A percentile compares a stretch with the other conserved stretches of the same genome.
These are phyloP conservation scores for Carex parvula DNA, from an alignment of 176 grass and related monocot species.

Conservation along the genomic window DNA sequence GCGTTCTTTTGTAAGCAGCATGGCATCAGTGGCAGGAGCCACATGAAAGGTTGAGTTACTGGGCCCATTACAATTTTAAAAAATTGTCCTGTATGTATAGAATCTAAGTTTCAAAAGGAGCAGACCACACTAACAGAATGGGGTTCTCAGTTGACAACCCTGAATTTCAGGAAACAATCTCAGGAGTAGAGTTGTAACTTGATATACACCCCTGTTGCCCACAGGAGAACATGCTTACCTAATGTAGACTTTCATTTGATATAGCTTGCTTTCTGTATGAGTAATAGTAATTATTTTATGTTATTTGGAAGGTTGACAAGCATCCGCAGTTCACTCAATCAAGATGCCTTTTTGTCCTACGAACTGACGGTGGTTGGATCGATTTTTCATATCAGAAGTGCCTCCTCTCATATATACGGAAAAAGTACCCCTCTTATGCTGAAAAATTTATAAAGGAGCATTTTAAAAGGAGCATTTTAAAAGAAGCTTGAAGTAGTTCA, in stretches of 20 bases:
- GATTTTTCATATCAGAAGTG: conserved; percentile 93
- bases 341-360: conserved; percentile 69
- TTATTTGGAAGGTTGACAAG: conserved; percentile 48
- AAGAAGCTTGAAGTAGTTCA: conserved; percentile 31
- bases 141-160: not conserved
- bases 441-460: conserved; percentile 52
- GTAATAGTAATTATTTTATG: not conserved
- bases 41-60: not conserved
- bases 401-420: conserved; percentile 54
- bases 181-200: not conserved
- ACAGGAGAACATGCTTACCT: not conserved
- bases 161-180: conserved; percentile 9
- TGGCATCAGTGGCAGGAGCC: not conserved
- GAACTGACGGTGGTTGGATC: conserved; percentile 53
- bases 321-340: conserved; percentile 55
- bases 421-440: conserved; percentile 66
- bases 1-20: not conserved
- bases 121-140: not conserved
- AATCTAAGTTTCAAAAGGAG: not conserved
- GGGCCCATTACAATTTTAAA: not conserved
- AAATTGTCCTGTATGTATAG: not conserved
- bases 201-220: not conserved
- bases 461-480: conserved; percentile 57
- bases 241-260: not conserved
- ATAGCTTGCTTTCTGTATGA: not conserved